Evolutionary conservation across 495 filamentous ascomycete genomes (phyloP), one percentile per base, ranked within the genome.

Genomic region (Talaromyces stipitatus): DNA sequence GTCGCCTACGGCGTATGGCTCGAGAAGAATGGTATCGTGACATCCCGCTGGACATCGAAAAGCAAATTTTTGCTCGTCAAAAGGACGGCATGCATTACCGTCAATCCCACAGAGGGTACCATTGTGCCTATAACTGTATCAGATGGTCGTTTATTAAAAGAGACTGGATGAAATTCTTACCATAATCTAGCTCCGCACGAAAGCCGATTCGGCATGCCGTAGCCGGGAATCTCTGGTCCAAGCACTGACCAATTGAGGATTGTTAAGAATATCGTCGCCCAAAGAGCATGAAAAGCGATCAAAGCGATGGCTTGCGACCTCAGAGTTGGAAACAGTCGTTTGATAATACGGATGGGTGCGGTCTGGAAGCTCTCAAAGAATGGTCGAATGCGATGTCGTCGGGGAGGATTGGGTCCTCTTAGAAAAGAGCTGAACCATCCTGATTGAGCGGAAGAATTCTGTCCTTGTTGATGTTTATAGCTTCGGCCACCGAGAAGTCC

Each of bases 21-120:
- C 89, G 28, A 88, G 73, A 2, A 90, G 78, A 47, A 78, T 78
- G 32, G 80, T 76, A 51, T 73, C 75, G 5, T 74, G 69, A 63
- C 89, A 94, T 60, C 81, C 82, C 2, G 85, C 81, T 12, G 88
- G 87, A 62, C 89, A 94, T 43, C 84, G 78, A 63, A 94, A 94
- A 3, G 86, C 79, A 57, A 87, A 85, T 0, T 75, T 78, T 33
- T 76, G 77, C 33, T 81, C 76, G 55, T 78, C 79, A 64, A 92
- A 94, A 0, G 89, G 89, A 12, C 81, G 80, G 66, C 89, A 94
- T 57, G 77, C 67, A 50, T 83, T 77, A 1, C 88, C 89, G 64
- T 92, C 77, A 12, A 91, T 58, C 2, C 88, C 89, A 62, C 89
- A 94, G 10, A 76, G 73, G 26, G 82, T 83, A 2, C 67, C 62